Conservation (phyloP, 306 rosid genomes). For the Lathyrus aphaca region DNA sequence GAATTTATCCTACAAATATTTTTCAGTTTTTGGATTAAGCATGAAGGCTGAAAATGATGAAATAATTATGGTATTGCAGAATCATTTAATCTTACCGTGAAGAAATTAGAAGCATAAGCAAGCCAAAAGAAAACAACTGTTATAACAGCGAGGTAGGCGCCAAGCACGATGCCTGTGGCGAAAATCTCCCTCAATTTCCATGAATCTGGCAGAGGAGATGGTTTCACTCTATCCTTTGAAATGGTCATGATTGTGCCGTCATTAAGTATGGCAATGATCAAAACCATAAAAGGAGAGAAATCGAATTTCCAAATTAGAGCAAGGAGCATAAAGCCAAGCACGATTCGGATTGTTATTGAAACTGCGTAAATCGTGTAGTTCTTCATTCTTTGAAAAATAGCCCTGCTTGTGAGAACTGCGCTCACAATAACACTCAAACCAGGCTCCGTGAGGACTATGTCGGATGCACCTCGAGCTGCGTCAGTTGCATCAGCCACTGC, state of each 20-base stretch:
- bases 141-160: constrained; percentile 84
- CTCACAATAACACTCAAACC: constrained; percentile 87
- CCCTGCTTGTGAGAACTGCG: constrained; percentile 88
- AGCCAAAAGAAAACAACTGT: constrained; percentile 90
- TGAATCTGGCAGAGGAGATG: constrained; percentile 93
- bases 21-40: background rate
- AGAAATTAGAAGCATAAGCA: constrained; percentile 63
- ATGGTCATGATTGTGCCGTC: constrained; percentile 98
- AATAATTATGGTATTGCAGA: background rate
- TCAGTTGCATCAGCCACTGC: constrained; percentile 97
- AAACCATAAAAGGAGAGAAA: constrained; percentile 95
- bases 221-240: constrained; percentile 87
- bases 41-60: constrained; percentile 3
- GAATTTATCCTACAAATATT: constrained; percentile 57
- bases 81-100: constrained; percentile 47
- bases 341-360: constrained; percentile 84
- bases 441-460: constrained; percentile 88
- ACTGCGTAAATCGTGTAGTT: constrained; percentile 93
- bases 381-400: constrained; percentile 95
- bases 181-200: constrained; percentile 93
- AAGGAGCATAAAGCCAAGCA: constrained; percentile 74
- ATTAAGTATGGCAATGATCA: constrained; percentile 83
- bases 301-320: constrained; percentile 93
- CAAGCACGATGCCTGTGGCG: constrained; percentile 74
- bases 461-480: constrained; percentile 91